Evolutionary conservation across 139 green algal genomes (phyloP).

Genomic region (Chlamydomonas sp.): DNA sequence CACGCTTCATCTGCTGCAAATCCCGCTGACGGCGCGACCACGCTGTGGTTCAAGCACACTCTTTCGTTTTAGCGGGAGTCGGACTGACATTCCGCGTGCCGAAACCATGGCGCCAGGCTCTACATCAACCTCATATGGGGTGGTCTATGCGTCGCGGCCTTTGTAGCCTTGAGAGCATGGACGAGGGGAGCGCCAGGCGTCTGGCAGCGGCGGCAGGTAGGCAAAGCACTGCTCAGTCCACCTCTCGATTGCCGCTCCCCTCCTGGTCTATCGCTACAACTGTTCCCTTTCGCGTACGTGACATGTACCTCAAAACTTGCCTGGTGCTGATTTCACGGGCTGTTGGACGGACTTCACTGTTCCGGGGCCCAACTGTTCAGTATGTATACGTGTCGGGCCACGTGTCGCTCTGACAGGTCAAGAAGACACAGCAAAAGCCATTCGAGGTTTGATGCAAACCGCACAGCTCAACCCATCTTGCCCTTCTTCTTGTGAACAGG

Average conservation of each 20-base stretch:
- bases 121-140: constrained; percentile 6
- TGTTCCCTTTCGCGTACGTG: neutral
- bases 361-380: too few relatives aligned
- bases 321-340: too few relatives aligned
- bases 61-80: neutral
- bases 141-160: neutral
- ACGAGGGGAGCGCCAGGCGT: neutral
- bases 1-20: too few relatives aligned
- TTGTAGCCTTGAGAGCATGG: constrained; percentile 15
- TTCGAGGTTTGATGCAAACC: neutral
- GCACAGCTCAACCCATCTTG: neutral
- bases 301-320: too few relatives aligned
- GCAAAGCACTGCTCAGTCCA: neutral
- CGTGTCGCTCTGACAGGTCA: too few relatives aligned
- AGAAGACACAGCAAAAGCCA: too few relatives aligned
- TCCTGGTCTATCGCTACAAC: neutral
- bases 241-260: neutral
- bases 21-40: too few relatives aligned
- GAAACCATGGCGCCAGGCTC: neutral
- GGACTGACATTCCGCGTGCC: neutral
- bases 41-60: too few relatives aligned
- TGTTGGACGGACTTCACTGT: too few relatives aligned
- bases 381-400: too few relatives aligned
- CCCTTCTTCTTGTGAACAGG: neutral
- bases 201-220: constrained; percentile 17